Evolutionary conservation across 2,329 filamentous ascomycete genomes (phyloP), one percentile per base, ranked within the genome.

Genomic region (Onygenales sp.): DNA sequence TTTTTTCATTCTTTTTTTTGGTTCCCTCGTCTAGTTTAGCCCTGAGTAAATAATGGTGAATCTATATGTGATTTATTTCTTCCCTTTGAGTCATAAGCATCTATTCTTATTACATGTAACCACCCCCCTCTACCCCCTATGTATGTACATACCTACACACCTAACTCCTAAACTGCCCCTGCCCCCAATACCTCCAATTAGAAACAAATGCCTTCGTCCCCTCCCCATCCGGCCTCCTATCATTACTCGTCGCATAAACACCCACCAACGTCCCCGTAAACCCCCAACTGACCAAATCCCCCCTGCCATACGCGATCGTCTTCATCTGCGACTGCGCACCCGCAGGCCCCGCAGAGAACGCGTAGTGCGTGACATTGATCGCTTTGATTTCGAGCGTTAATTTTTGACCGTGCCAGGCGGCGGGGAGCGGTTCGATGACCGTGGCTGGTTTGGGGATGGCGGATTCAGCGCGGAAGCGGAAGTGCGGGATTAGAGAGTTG

Each of bases 211-310:
- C 75, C 3, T 71, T 67, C 34, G 72, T 71, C 2, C 59, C 68
- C 2, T 70, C 21, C 21, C 21, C 21, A 27, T 27, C 21, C 21
- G 1, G 3, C 21, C 21, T 4, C 21, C 21, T 69, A 0, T 77
- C 77, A 57, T 81, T 81, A 32, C 66, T 77, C 3, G 78, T 81
- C 42, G 73, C 74, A 60, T 80, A 81, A 1, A 74, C 69, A 0
- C 78, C 78, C 0, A 82, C 56, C 17, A 81, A 63, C 1, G 72
- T 71, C 0, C 78, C 77, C 70, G 57, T 62, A 46, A 65, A 65
- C 6, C 51, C 51, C 31, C 43, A 48, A 53, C 51, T 53, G 4
- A 49, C 46, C 14, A 48, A 33, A 13, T 2, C 10, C n/a, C n/a
- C 43, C 5, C 7, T 31, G n/a, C 34, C 51, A 21, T 53, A 53